phyloP scores from a whole-genome alignment of 2,329 filamentous ascomycete species.

The Penicillium paneum region DNA sequence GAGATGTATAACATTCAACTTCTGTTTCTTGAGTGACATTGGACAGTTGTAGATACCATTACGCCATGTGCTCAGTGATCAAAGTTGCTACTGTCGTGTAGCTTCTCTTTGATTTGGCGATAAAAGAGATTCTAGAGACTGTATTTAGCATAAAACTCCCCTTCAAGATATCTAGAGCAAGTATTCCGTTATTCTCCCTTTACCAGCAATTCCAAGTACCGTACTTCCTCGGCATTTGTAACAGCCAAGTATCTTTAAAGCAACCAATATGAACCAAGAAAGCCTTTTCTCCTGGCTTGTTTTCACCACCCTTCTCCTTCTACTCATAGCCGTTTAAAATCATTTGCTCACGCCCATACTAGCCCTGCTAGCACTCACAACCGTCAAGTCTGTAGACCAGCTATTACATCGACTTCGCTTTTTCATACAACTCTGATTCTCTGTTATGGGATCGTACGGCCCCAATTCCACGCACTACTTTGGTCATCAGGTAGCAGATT shows the following conservation, averaged over 20 bases:
- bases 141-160: not conserved
- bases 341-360: not conserved
- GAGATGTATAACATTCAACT: not conserved
- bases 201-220: not conserved
- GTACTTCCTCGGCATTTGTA: not conserved
- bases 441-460: not conserved
- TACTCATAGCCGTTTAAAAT: not conserved
- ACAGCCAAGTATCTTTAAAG: not conserved
- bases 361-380: not conserved
- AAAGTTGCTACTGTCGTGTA: not conserved
- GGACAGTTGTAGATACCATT: not conserved
- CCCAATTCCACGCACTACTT: slow-evolving; percentile 10
- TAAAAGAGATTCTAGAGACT: not conserved
- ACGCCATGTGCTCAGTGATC: not conserved
- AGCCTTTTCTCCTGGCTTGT: not conserved
- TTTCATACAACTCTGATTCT: not conserved
- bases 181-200: not conserved
- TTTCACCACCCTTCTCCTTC: not conserved
- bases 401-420: not conserved
- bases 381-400: not conserved
- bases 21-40: not conserved
- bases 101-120: not conserved
- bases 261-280: not conserved
- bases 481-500: slow-evolving; percentile 10
- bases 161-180: not conserved